These are phyloP conservation scores for Mucuna pruriens DNA, from an alignment of 306 rosid genomes.

Conservation along the genomic window DNA sequence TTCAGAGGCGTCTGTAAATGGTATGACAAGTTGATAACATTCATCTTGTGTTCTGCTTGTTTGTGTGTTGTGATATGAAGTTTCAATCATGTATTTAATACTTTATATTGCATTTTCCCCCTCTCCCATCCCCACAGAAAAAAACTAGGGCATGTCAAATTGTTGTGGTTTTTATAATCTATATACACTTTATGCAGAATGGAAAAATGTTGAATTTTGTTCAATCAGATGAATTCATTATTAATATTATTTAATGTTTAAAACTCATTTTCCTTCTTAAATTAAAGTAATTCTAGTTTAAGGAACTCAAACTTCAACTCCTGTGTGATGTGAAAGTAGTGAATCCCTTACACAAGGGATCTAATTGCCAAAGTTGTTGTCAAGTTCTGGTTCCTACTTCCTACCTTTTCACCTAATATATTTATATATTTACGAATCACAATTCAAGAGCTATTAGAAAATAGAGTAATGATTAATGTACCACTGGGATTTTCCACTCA, in stretches of 20 bases:
- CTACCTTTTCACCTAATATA: not conserved
- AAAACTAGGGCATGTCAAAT: not conserved
- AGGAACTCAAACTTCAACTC: not conserved
- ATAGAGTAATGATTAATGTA: not conserved
- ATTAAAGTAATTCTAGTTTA: not conserved
- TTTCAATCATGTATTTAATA: not conserved
- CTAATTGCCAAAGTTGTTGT: not conserved
- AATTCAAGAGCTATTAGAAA: not conserved
- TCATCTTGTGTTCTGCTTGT: not conserved
- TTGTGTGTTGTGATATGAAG: not conserved
- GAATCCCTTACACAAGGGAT: not conserved
- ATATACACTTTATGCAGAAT: not conserved
- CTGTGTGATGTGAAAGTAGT: not conserved
- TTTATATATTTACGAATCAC: not conserved
- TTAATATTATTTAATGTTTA: not conserved
- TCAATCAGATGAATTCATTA: not conserved
- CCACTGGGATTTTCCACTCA: not conserved
- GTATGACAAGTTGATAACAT: slow-evolving; percentile 49
- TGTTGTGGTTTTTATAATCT: not conserved
- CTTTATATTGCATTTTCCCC: not conserved
- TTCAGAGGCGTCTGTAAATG: slow-evolving; percentile 98
- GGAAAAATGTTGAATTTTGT: too few species aligned
- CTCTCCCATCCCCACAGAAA: not conserved
- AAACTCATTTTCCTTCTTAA: not conserved
- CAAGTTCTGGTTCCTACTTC: not conserved